Conservation (phyloP, 2,329 filamentous ascomycete species). For the Pseudogymnoascus pannorum region DNA sequence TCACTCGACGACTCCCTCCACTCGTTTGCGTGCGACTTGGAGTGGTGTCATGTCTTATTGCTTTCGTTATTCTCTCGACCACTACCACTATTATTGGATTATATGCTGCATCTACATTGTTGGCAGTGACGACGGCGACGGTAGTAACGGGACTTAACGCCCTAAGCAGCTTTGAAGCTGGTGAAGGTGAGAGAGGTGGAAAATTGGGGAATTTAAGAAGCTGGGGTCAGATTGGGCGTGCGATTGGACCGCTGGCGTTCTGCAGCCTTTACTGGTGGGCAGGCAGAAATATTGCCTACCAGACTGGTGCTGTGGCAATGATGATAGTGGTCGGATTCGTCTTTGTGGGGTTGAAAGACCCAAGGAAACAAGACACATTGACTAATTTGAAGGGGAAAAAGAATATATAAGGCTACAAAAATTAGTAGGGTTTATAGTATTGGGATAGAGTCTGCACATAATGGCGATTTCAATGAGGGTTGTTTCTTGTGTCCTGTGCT, state of each 20-base stretch:
- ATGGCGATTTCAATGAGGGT: neutral
- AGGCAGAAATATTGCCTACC: conserved; percentile 78
- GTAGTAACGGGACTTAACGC: conserved; percentile 93
- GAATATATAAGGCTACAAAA: neutral
- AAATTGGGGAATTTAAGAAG: conserved; percentile 78
- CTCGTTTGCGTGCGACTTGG: conserved; percentile 73
- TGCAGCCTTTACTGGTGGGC: conserved; percentile 99
- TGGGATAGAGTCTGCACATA: neutral
- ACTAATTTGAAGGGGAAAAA: neutral
- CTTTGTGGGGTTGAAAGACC: conserved; percentile 57
- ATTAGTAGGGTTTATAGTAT: neutral
- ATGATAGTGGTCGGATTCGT: conserved; percentile 63
- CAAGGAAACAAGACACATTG: conserved; percentile 18
- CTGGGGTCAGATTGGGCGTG: conserved; percentile 80
- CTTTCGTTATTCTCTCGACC: conserved; percentile 71
- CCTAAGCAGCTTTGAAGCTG: conserved; percentile 82
- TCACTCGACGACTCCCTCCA: conserved; percentile 78
- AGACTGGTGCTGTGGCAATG: conserved; percentile 73
- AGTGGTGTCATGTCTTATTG: conserved; percentile 65
- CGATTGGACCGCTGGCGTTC: conserved; percentile 80
- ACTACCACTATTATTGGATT: conserved; percentile 62
- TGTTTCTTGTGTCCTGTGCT: neutral
- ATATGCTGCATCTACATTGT: conserved; percentile 72
- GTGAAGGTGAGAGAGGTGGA: conserved; percentile 69
- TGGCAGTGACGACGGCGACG: conserved; percentile 87